A percentile compares a stretch with the other conserved stretches of the same genome.
These are phyloP conservation scores for Corymbia maculata DNA, from an alignment of 345 rosid species.

Conservation along the genomic window DNA sequence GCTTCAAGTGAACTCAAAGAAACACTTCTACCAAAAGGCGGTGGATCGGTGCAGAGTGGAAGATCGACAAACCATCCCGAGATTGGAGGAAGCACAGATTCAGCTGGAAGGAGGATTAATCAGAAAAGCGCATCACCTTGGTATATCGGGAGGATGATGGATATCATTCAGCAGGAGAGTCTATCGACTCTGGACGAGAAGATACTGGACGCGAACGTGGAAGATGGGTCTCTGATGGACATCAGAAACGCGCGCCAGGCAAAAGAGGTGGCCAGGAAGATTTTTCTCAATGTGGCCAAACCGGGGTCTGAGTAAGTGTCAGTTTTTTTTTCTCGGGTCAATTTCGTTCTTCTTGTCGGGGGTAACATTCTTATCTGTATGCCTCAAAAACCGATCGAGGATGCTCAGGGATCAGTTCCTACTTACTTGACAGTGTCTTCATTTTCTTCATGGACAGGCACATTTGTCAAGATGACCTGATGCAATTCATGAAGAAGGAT, in stretches of 20 bases:
- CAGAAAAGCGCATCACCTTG: constrained; percentile 28
- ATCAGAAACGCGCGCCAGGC: constrained; percentile 24
- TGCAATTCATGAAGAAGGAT: constrained; percentile 26
- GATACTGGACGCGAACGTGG: constrained; percentile 25
- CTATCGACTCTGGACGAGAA: constrained; percentile 42
- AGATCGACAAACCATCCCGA: not conserved
- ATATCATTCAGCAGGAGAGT: constrained; percentile 14
- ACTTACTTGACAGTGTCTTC: not conserved
- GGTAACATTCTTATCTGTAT: not conserved
- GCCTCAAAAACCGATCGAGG: not conserved
- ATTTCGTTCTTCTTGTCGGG: not conserved
- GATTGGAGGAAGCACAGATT: constrained; percentile 1
- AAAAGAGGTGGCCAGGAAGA: constrained; percentile 30
- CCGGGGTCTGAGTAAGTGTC: constrained; percentile 23
- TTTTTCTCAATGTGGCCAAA: constrained; percentile 34
- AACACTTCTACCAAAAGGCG: constrained; percentile 2
- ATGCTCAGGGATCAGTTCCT: not conserved
- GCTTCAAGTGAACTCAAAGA: not conserved
- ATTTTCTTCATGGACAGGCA: not conserved
- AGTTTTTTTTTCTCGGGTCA: not conserved
- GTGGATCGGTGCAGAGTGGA: not conserved
- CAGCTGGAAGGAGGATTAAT: constrained; percentile 6
- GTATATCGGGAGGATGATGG: constrained; percentile 35
- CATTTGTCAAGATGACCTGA: constrained; percentile 24
- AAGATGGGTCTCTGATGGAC: constrained; percentile 20